These are phyloP conservation scores for Xylaria scruposa DNA, from an alignment of 495 filamentous ascomycete species.

Conservation along the genomic window DNA sequence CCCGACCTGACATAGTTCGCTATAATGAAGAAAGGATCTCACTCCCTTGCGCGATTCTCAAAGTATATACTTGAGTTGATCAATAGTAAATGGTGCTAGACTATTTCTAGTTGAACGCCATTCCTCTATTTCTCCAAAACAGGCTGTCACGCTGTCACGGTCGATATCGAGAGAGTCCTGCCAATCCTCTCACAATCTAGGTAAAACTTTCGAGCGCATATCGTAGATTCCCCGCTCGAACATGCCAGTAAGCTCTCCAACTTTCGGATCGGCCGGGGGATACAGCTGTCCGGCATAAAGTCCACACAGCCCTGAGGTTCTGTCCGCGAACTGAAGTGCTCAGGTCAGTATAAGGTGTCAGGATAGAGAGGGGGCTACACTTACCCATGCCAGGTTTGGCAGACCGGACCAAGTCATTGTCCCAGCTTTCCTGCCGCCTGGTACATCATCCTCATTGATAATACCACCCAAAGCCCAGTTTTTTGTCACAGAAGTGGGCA, in stretches of 20 bases:
- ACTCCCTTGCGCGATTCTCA: not conserved
- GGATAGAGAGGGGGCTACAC: not conserved
- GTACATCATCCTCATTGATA: constrained; percentile 22
- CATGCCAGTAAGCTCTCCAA: constrained; percentile 14
- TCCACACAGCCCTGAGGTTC: constrained; percentile 23
- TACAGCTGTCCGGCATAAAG: constrained; percentile 28
- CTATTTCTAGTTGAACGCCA: not conserved
- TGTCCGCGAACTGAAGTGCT: constrained; percentile 21
- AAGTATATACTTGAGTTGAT: not conserved
- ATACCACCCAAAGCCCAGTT: constrained; percentile 29
- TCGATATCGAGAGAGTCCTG: not conserved
- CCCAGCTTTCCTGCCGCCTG: constrained; percentile 27
- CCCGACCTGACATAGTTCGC: too few species aligned
- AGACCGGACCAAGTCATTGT: constrained; percentile 29
- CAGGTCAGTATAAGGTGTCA: constrained; percentile 12
- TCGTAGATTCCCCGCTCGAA: constrained; percentile 27
- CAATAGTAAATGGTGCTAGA: too few species aligned
- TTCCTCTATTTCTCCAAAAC: not conserved
- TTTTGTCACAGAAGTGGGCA: constrained; percentile 2
- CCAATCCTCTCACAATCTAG: constrained; percentile 14
- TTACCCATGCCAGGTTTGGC: constrained; percentile 28
- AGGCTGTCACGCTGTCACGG: not conserved
- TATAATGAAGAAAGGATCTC: not conserved
- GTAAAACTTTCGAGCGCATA: not conserved
- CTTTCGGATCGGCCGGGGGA: constrained; percentile 24